Base-by-base conservation (phyloP, 345 rosid genomes). In the Lenwebbia sp. region DNA sequence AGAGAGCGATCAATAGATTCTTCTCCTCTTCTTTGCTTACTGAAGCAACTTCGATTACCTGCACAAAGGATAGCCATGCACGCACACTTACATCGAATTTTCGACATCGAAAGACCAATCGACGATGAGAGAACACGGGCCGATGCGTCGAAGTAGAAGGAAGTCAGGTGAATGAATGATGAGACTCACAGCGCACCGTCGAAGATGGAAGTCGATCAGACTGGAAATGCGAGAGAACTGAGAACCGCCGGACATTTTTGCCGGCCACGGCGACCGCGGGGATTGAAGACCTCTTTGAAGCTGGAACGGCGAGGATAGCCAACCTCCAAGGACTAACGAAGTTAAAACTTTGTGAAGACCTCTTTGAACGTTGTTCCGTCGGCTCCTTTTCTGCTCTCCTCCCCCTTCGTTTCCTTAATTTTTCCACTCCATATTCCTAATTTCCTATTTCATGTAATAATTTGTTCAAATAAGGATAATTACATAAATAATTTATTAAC, bases 1-100 rank as follows among this genome's bases (percentile, higher is more conserved):
- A 94, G 26, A 94, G 94, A 84, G 94, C 86, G 65, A 91, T 65
- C 75, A 95, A 89, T 81, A 95, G 88, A 25, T 86, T 85, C 85
- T 90, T 92, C 92, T 94, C 95, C 33, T 75, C 65, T 49, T 89
- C 92, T 90, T 87, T 87, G 82, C 87, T 83, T 60, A 85, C 56
- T 17, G 87, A 85, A 86, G 82, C 83, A 47, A 57, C 37, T 86
- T 85, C 94, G 94, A 90, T 87, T 58, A 87, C 82, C 56, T n/a
- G 44, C 75, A 78, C 75, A 76, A 53, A 26, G 54, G 57, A 47
- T 53, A 83, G 56, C 25, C 2, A 7, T 51, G 82, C 44, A 19
- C 82, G 3, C 84, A 5, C 58, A 28, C 28, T 9, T 26, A 13
- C 30, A 44, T 40, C 51, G 78, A 33, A 65, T 2, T 33, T 8